These are phyloP conservation scores for Aethionema arabicum DNA, from an alignment of 345 rosid species.

Conservation along the genomic window DNA sequence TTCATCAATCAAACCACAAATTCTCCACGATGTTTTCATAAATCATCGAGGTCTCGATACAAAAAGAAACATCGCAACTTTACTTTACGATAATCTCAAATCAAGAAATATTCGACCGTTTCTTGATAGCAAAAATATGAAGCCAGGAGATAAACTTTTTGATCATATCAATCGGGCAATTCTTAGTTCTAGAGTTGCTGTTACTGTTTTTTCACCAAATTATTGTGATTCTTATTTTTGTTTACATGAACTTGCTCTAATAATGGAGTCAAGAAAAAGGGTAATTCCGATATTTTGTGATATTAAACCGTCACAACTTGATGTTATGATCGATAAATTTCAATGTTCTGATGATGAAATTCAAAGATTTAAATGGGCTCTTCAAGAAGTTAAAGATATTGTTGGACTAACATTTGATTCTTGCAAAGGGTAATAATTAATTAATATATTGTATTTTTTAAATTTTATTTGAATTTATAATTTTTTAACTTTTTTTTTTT, in stretches of 20 bases:
- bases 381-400: constrained; percentile 65
- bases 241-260: constrained; percentile 65
- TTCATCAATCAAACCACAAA: constrained; percentile 20
- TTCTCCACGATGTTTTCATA: constrained; percentile 59
- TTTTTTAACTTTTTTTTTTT: background rate
- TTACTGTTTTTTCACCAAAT: constrained; percentile 62
- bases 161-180: constrained; percentile 59
- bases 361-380: constrained; percentile 52
- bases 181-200: constrained; percentile 49
- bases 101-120: constrained; percentile 47
- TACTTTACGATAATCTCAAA: constrained; percentile 61
- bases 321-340: constrained; percentile 33
- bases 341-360: constrained; percentile 42
- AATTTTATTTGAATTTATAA: no score
- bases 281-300: constrained; percentile 73
- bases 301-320: constrained; percentile 70
- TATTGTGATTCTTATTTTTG: constrained; percentile 64
- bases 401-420: constrained; percentile 71
- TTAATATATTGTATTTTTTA: no score
- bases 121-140: constrained; percentile 75
- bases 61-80: constrained; percentile 49
- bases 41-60: constrained; percentile 75
- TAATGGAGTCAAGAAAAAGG: constrained; percentile 66
- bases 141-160: constrained; percentile 67
- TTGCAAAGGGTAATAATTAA: constrained; percentile 56